These are phyloP conservation scores for Phialocephala subalpina DNA, from an alignment of 2,329 filamentous ascomycete species.

Conservation along the genomic window DNA sequence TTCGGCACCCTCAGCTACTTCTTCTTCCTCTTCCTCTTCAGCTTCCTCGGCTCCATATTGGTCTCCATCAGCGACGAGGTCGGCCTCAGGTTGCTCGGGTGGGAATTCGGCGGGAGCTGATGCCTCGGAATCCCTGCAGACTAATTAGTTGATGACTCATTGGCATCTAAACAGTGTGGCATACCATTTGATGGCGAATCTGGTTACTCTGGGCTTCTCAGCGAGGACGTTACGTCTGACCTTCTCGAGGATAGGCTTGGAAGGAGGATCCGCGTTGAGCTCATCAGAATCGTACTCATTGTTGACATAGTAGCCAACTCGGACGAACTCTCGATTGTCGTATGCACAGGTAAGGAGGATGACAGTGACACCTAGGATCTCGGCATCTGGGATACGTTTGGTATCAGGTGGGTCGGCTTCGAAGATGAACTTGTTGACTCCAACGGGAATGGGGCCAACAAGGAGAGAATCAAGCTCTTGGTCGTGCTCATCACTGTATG, in stretches of 20 bases:
- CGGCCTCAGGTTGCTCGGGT: conserved; percentile 96
- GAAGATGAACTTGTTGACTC: conserved; percentile 98
- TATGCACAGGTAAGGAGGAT: conserved; percentile 97
- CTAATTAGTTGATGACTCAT: conserved; percentile 36
- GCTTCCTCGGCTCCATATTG: conserved; percentile 92
- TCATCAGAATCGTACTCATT: conserved; percentile 97
- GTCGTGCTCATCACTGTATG: conserved; percentile 74
- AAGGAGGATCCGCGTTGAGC: conserved; percentile 85
- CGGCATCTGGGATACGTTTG: conserved; percentile 88
- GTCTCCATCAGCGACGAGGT: conserved; percentile 83
- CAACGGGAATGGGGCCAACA: conserved; percentile 95
- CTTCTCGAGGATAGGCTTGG: conserved; percentile 92
- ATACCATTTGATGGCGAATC: conserved; percentile 99
- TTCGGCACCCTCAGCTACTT: conserved; percentile 62
- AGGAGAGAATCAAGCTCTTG: conserved; percentile 97
- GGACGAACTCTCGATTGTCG: conserved; percentile 95
- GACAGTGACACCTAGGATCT: conserved; percentile 96
- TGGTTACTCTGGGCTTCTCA: conserved; percentile 96
- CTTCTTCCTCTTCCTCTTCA: conserved; percentile 75
- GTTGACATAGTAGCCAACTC: conserved; percentile 99
- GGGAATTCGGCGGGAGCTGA: conserved; percentile 96
- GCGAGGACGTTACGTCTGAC: conserved; percentile 92
- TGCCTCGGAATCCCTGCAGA: conserved; percentile 89
- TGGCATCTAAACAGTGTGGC: conserved; percentile 40
- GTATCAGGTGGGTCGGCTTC: conserved; percentile 94